Evolutionary conservation across 2,329 filamentous ascomycete genomes (phyloP), one percentile per base, ranked within the genome.

Genomic region (Escovopsis sp.): DNA sequence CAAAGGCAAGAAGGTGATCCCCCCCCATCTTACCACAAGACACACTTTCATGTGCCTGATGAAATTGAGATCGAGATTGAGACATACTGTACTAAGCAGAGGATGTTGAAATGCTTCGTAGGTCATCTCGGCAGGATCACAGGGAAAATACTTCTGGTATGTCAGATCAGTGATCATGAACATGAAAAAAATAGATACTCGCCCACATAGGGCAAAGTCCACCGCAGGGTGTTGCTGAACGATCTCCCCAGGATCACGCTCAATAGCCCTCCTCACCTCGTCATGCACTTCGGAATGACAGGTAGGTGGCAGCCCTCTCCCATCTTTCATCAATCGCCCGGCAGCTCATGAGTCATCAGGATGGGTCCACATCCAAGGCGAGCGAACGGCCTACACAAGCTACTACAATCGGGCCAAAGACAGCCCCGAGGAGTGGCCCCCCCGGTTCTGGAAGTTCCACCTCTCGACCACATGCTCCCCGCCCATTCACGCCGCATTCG

Each of bases 141-240:
- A 95, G 59, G 91, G 91, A 9, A 98, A 96, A 72, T 96, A 96
- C 58, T 96, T 98, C 60, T 98, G 91, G 78, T 75, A 52, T 46
- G 62, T 47, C 7, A 36, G 23, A 18, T 9, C 26, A 9, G 12
- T 36, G 4, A 5, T 11, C 28, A 32, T 6, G 11, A 8, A 30
- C 8, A 30, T 30, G 28, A 30, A 30, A 30, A 15, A 15, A 15
- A 15, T 15, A 15, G 2, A 15, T 15, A 15, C 15, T 12, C 33
- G 39, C 11, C 23, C 23, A 23, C 4, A 6, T 6, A 23, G 23
- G 23, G 23, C 23, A 23, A 23, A 23, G 23, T 23, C 23, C 6
- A 23, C 23, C 23, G 23, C 23, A 23, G 23, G 4, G 6, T 23
- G 30, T 15, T 36, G 32, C 37, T 39, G 43, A 38, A 30, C 30